Conservation (phyloP, 1,284 basidiomycete species). For the Leccinum cinnamomeum region DNA sequence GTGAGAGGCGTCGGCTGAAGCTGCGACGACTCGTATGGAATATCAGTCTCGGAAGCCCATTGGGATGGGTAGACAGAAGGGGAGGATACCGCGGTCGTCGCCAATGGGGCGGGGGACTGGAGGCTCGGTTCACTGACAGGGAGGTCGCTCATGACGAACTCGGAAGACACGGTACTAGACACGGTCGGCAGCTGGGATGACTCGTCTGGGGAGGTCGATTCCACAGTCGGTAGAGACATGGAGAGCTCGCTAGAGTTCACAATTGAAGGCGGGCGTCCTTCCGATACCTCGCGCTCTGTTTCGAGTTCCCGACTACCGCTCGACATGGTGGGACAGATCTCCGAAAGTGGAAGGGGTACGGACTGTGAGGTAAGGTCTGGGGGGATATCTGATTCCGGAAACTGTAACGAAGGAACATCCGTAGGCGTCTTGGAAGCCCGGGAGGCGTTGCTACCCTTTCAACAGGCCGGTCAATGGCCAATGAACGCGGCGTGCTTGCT, state of each 20-base stretch:
- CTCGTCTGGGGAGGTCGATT: conserved; percentile 29
- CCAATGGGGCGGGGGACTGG: conserved; percentile 18
- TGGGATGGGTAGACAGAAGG: conserved; percentile 9
- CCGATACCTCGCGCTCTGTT: conserved; percentile 19
- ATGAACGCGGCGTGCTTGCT: conserved; percentile 40
- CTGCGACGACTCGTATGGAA: conserved; percentile 69
- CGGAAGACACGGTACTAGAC: conserved; percentile 36
- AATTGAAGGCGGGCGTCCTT: conserved; percentile 19
- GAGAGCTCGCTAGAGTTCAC: conserved; percentile 28
- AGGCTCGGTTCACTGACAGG: conserved; percentile 33
- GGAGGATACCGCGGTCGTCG: conserved; percentile 28
- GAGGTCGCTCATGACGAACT: conserved; percentile 27
- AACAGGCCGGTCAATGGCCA: conserved; percentile 26
- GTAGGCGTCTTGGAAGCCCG: conserved; percentile 31
- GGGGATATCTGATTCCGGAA: conserved; percentile 30
- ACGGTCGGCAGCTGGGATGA: conserved; percentile 21
- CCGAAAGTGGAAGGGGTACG: conserved; percentile 41
- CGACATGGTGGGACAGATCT: conserved; percentile 35
- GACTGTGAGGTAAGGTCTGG: conserved; percentile 37
- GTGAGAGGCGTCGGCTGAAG: conserved; percentile 66
- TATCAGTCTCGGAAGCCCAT: conserved; percentile 62
- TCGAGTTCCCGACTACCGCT: conserved; percentile 29
- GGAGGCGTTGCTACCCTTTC: conserved; percentile 28
- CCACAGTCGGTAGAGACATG: conserved; percentile 20
- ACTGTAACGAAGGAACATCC: conserved; percentile 29